Evolutionary conservation across 2,329 filamentous ascomycete species (phyloP), one percentile per base, ranked within the genome.

Genomic region (Shiraia bambusicola): DNA sequence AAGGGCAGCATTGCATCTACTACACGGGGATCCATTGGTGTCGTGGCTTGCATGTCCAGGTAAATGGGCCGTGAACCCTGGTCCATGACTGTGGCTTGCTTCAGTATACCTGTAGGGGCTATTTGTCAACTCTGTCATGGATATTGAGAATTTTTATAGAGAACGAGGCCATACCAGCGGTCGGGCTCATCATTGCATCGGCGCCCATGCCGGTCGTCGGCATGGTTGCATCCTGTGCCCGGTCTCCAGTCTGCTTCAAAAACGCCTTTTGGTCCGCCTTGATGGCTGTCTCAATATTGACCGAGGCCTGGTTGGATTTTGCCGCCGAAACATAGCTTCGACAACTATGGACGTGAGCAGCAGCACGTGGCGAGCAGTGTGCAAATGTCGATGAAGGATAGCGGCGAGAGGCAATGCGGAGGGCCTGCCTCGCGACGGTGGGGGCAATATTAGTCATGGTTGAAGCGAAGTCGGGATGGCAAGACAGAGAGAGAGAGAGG

Each of bases 31-130:
- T 98, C 93, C 45, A 93, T 83, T 13, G 93, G 93, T 0, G 93
- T 98, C 1, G 93, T 98, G 26, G 93, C 89, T 73, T 98, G 93
- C 86, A 95, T 95, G 66, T 98, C 93, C 39, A 98, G 84, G 63
- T 98, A 98, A 65, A 98, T 97, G 28, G 93, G 93, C 45, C 93
- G 80, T 49, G 88, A 85, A 44, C 93, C 93, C 70, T 95, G 84
- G 56, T 95, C 91, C 85, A 97, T 88, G 51, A 95, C 77, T 10
- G 89, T 90, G 7, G 91, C 92, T 69, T 95, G 86, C 75, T 93
- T 94, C 49, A 98, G 76, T 32, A 96, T 85, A 53, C 87, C 87
- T 79, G 45, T 11, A 2, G 14, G 3, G 8, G 19, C 19, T 22
- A 22, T 4, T n/a, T 14, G 46, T 67, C 38, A 66, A 45, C 42